Evolutionary conservation across 75 land plant species (phyloP).

Genomic region (Cryptomeria japonica): DNA sequence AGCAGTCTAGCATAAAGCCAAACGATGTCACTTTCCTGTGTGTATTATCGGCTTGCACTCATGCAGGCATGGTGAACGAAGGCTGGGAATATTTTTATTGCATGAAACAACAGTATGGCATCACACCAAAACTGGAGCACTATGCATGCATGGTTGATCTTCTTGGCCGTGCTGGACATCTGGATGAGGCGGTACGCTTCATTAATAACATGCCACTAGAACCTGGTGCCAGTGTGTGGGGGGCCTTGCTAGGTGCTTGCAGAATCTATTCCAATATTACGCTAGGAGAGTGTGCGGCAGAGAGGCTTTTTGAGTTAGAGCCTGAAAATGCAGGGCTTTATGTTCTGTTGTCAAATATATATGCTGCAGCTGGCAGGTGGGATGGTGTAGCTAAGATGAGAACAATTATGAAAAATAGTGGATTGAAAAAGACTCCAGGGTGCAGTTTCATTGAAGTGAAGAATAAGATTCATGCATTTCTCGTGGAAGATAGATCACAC

Average conservation of each 20-base stretch:
- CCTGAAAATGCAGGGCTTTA: slow-evolving; percentile 24
- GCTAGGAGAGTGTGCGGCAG: slow-evolving; percentile 32
- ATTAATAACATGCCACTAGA: slow-evolving; percentile 47
- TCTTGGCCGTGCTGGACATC: slow-evolving; percentile 8
- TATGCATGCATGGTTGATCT: slow-evolving; percentile 6
- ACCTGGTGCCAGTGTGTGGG: slow-evolving; percentile 33
- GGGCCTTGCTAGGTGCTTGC: slow-evolving; percentile 46
- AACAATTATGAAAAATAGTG: slow-evolving; percentile 19
- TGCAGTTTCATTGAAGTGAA: slow-evolving; percentile 35
- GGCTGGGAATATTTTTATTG: slow-evolving; percentile 1
- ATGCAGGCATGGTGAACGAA: slow-evolving; percentile 2
- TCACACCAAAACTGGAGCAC: background rate
- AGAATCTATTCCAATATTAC: slow-evolving; percentile 26
- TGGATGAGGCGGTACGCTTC: slow-evolving; percentile 29
- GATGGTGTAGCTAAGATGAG: slow-evolving; percentile 26
- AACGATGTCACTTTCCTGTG: slow-evolving; percentile 9
- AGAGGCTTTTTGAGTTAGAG: slow-evolving; percentile 16
- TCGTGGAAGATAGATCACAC: slow-evolving; percentile 12
- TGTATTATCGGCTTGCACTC: slow-evolving; percentile 11
- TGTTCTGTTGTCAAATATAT: slow-evolving; percentile 29
- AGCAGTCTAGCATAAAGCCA: background rate
- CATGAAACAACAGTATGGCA: background rate
- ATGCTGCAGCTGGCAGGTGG: slow-evolving; percentile 31
- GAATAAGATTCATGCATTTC: slow-evolving; percentile 16
- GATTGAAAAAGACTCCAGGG: slow-evolving; percentile 30